A percentile compares a stretch with the other conserved stretches of the same genome.
phyloP scores from a whole-genome alignment of 1,284 basidiomycete species.

The Apiotrichum gamsii region DNA sequence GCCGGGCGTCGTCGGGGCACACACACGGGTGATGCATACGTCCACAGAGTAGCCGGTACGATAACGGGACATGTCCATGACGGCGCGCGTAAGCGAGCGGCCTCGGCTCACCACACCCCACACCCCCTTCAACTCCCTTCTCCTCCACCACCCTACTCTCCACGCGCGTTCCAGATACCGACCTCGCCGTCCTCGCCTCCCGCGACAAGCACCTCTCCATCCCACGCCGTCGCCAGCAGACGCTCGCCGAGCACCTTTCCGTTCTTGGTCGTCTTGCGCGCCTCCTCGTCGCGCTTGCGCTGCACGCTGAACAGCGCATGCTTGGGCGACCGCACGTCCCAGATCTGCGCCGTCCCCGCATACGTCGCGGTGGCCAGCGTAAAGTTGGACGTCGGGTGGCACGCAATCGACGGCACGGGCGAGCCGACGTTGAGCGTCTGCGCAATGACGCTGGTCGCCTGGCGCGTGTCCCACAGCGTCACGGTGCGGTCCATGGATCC shows the following conservation, averaged over 20 bases:
- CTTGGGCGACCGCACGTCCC: constrained; percentile 67
- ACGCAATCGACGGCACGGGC: constrained; percentile 65
- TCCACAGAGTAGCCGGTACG: not conserved
- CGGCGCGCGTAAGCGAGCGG: too few species aligned
- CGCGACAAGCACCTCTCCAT: constrained; percentile 61
- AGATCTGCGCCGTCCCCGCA: constrained; percentile 73
- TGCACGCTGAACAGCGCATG: constrained; percentile 54
- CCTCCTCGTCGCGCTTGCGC: constrained; percentile 21
- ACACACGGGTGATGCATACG: too few species aligned
- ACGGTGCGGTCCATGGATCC: constrained; percentile 52
- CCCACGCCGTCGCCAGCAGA: constrained; percentile 67
- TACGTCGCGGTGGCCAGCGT: constrained; percentile 76
- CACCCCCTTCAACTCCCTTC: too few species aligned
- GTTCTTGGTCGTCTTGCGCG: constrained; percentile 39
- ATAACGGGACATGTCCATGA: too few species aligned
- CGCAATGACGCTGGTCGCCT: constrained; percentile 50
- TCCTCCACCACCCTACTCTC: constrained; percentile 35
- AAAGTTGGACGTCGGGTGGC: constrained; percentile 56
- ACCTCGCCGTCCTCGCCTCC: constrained; percentile 74
- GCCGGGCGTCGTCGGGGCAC: too few species aligned
- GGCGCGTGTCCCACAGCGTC: constrained; percentile 51
- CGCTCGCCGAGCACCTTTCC: constrained; percentile 55
- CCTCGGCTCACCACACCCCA: too few species aligned
- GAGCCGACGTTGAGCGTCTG: constrained; percentile 56
- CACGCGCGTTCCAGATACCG: constrained; percentile 64